Percentiles rank a stretch among this genome's conserved stretches.
phyloP scores from a whole-genome alignment of 345 rosid genomes.

The Syzygium aromaticum region DNA sequence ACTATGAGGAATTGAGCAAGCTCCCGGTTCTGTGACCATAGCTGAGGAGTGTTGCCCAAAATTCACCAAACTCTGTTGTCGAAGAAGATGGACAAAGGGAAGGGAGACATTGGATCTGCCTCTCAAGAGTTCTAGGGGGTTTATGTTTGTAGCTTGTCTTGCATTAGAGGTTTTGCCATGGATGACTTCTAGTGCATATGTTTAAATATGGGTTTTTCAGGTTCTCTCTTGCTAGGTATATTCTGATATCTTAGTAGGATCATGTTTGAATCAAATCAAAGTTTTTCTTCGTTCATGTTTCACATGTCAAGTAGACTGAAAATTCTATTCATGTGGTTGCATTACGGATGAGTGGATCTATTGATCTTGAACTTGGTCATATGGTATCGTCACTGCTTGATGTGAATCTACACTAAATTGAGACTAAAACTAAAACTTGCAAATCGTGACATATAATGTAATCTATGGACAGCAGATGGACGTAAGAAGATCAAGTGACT shows the following conservation, averaged over 20 bases:
- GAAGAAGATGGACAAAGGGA: conserved; percentile 36
- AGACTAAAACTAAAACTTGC: neutral
- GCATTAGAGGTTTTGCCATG: neutral
- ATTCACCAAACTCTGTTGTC: conserved; percentile 59
- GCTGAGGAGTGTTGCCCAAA: conserved; percentile 65
- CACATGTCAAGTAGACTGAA: neutral
- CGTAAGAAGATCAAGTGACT: neutral
- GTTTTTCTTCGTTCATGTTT: neutral
- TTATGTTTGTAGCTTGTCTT: neutral
- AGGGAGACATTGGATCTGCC: conserved; percentile 52
- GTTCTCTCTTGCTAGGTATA: neutral
- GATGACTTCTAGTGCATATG: neutral
- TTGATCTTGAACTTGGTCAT: neutral
- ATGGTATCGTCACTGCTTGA: neutral
- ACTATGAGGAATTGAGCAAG: conserved; percentile 62
- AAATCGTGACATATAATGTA: no score
- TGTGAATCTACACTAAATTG: neutral
- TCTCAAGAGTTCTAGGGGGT: conserved; percentile 46
- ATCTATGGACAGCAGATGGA: neutral
- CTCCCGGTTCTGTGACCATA: conserved; percentile 49
- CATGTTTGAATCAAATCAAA: neutral
- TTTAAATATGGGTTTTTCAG: neutral
- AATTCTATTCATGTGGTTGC: neutral
- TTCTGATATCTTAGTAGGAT: neutral
- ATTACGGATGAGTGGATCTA: neutral